Evolutionary conservation across 495 filamentous ascomycete genomes (phyloP), one percentile per base, ranked within the genome.

Genomic region (Penicillium pulvis): DNA sequence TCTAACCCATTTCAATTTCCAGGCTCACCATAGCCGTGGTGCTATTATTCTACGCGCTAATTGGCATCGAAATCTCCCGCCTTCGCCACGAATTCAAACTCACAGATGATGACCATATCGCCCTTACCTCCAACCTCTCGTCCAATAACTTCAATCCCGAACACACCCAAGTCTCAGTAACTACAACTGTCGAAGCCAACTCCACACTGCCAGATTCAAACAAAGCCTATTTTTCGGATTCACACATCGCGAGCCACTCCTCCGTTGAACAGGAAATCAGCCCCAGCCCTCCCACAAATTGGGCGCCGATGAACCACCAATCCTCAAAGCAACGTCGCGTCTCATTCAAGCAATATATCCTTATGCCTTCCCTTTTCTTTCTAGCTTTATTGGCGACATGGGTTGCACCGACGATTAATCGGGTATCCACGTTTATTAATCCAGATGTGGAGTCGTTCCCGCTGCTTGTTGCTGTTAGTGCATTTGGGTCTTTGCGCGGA

Each of bases 351-450:
- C 75, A 80, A 56, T 80, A 78, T 53, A 69, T 79, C 26, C 68
- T 79, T 20, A 81, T 81, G 76, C 78, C 79, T 1, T 64, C 79
- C 7, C 62, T 81, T 14, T 78, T 81, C 68, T 81, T 80, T 53
- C 64, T 79, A 7, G 75, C 73, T 0, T 61, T 80, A 41, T 59
- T 81, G 6, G 57, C 73, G 1, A 75, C 78, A 3, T 81, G 79
- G 79, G 74, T 80, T 6, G 64, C 75, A 14, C 77, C 77, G 4
- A 75, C 75, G 0, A 71, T 70, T 12, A 70, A 71, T 50, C 69
- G 78, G 1, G 68, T 81, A 4, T 66, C 68, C 0, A 59, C 72
- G 3, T 77, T 81, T 50, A 56, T 73, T n/a, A 48, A 71, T 52
- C 75, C 70, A 0, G 45, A 55, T 2, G 63, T 67, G 16, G 53